Conservation (phyloP, 139 green algal species). For the Chlamydomonas schloesseri region DNA sequence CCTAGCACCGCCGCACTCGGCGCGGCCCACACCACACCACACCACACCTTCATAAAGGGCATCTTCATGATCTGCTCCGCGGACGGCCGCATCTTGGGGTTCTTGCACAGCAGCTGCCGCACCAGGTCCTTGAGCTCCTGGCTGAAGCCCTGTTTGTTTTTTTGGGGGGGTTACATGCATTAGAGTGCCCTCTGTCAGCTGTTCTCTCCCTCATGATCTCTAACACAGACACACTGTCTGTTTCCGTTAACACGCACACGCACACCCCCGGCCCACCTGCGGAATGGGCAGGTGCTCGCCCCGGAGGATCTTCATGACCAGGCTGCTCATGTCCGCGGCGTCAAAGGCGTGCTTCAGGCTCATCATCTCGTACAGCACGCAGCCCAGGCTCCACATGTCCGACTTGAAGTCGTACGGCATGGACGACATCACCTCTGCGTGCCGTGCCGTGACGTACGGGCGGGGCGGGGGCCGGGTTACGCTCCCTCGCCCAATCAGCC, state of each 20-base stretch:
- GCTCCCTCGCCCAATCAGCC: too few species aligned
- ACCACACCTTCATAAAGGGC: conserved; percentile 58
- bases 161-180: too few species aligned
- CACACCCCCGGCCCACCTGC: conserved; percentile 3
- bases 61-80: conserved; percentile 55
- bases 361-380: conserved; percentile 77
- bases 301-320: conserved; percentile 65
- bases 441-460: too few species aligned
- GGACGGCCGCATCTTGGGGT: conserved; percentile 50
- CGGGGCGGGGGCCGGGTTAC: too few species aligned
- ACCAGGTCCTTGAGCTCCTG: conserved; percentile 54
- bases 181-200: too few species aligned
- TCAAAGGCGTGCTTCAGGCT: conserved; percentile 70
- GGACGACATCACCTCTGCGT: conserved; percentile 44
- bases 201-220: too few species aligned
- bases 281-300: conserved; percentile 62
- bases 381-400: conserved; percentile 75
- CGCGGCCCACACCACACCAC: too few species aligned
- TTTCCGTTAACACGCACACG: too few species aligned
- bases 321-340: conserved; percentile 59
- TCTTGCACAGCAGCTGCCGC: conserved; percentile 54
- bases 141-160: conserved; percentile 32
- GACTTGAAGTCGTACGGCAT: conserved; percentile 74
- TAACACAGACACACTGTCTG: too few species aligned
- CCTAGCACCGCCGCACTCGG: neutral